A percentile compares a stretch with the other conserved stretches of the same genome.
Conservation (phyloP, 2,329 filamentous ascomycete genomes). For the Botrytis medusae region DNA sequence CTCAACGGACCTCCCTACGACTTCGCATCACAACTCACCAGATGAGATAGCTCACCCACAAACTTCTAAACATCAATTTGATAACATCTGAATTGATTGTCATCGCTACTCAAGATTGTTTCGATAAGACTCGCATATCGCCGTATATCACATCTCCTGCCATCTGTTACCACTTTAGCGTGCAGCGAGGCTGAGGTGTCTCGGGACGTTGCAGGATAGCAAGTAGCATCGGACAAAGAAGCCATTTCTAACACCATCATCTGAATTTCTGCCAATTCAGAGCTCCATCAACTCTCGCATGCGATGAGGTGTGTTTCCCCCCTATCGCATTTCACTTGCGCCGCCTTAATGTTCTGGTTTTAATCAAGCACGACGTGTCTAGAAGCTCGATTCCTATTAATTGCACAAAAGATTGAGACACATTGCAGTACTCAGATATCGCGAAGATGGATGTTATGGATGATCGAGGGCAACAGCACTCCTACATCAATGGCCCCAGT, state of each 20-base stretch:
- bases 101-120: slow-evolving; percentile 3
- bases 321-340: slow-evolving; percentile 6
- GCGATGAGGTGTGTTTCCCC: slow-evolving; percentile 18
- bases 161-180: not conserved
- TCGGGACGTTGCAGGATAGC: slow-evolving; percentile 34
- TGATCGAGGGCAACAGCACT: slow-evolving; percentile 36
- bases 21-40: not conserved
- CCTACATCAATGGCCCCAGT: slow-evolving; percentile 33
- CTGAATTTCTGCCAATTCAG: not conserved
- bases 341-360: not conserved
- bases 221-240: slow-evolving; percentile 24
- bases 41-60: not conserved
- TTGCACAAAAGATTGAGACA: slow-evolving; percentile 13
- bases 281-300: slow-evolving; percentile 12
- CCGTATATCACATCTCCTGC: not conserved
- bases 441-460: slow-evolving; percentile 37
- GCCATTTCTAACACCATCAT: slow-evolving; percentile 12
- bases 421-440: slow-evolving; percentile 31
- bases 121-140: slow-evolving; percentile 3
- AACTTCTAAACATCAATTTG: not conserved
- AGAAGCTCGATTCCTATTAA: slow-evolving; percentile 7
- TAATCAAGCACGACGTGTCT: not conserved
- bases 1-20: not conserved
- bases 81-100: not conserved
- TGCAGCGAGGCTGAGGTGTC: slow-evolving; percentile 36